Evolutionary conservation across 768 basidiomycete species (phyloP), one percentile per base, ranked within the genome.

Genomic region (Fomitopsis pulvina): DNA sequence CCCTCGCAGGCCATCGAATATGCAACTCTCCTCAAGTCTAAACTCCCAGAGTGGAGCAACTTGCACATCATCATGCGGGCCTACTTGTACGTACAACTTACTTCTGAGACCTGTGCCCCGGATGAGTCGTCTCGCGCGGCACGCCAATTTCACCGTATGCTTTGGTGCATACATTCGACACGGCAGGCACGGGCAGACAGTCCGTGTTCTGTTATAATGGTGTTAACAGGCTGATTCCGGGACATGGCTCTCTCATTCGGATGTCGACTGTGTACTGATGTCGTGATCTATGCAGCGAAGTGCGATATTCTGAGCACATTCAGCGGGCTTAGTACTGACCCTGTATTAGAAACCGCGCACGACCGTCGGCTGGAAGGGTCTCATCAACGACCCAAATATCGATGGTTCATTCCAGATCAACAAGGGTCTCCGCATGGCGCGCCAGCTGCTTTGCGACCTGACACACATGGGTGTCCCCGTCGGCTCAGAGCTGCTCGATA

Each of bases 361-460:
- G 25, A 98, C 93, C 2, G 93, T 97, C 42, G 94, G 94, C 58
- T 97, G 90, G 90, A 97, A 99, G 71, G 96, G 95, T 32, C 76
- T 90, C 60, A 88, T 87, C 64, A 92, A 92, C 66, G 95, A 97
- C 69, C 94, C 94, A 2, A 87, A 94, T 62, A 88, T 98, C 63
- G 89, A 97, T 62, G 91, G 90, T 47, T 86, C 90, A 47, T 97
- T 91, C 83, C 76, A 81, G 56, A 99, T 99, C 66, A 99, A 98
- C 81, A 95, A 95, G 71, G 95, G 95, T 40, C 81, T 98, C 28
- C 84, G 87, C 34, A 78, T 84, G 47, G 92, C 89, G 0, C 79
- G 96, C 37, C 81, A 93, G 60, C 78, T 99, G 27, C 84, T 98
- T 41, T 87, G 88, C 57, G 92, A 97, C 67, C 78, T 99, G 57